Conservation (phyloP, 768 basidiomycete species). For the Phanerochaete carnosa region DNA sequence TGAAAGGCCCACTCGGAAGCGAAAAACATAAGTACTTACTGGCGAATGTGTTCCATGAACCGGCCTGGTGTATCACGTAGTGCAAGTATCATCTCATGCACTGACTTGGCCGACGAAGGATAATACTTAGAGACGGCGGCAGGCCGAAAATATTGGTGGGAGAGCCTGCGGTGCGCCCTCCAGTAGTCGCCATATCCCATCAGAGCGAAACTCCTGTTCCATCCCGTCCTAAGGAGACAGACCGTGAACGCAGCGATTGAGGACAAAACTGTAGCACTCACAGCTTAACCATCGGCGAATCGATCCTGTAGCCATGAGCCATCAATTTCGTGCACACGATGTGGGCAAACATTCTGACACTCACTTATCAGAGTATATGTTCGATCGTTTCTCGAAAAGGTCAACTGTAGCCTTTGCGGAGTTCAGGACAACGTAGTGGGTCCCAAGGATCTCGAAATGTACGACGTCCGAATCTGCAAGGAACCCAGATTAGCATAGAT, state of each 20-base stretch:
- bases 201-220: not conserved
- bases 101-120: no score
- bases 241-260: not conserved
- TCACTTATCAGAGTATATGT: conserved; percentile 18
- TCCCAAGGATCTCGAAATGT: conserved; percentile 19
- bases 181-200: conserved; percentile 7
- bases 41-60: no score
- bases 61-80: no score
- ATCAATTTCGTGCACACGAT: not conserved
- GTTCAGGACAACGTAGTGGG: conserved; percentile 21
- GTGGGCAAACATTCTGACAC: no score
- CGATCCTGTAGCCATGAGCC: not conserved
- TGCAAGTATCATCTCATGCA: no score
- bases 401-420: conserved; percentile 17
- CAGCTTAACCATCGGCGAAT: not conserved
- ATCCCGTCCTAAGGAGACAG: not conserved
- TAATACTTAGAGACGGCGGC: not conserved
- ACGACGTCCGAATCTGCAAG: conserved; percentile 18
- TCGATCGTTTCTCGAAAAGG: conserved; percentile 23
- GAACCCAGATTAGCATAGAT: no score
- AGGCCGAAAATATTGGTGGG: conserved; percentile 4
- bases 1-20: not conserved
- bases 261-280: not conserved
- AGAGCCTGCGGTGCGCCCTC: conserved; percentile 3
- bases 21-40: no score